These are phyloP conservation scores for Rhodosporidiobolus odoratus DNA, from an alignment of 768 basidiomycete species.

Conservation along the genomic window DNA sequence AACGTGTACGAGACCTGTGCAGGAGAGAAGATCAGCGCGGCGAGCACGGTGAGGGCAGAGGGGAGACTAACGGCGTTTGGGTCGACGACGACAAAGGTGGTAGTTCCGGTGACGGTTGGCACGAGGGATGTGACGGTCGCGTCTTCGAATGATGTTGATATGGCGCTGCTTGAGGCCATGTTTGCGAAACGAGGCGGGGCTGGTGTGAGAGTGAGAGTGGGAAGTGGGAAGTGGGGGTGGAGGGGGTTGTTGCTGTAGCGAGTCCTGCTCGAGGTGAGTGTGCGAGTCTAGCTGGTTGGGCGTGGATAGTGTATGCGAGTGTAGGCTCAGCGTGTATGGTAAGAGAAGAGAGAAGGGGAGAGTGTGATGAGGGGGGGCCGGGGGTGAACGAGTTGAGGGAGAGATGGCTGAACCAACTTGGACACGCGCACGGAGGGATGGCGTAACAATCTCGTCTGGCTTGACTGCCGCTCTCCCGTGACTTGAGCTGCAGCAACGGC, in stretches of 20 bases:
- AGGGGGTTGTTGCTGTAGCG: background rate
- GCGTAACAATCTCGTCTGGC: too few species aligned
- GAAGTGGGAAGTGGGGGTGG: background rate
- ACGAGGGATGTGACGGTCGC: slow-evolving; percentile 11
- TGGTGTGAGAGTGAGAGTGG: background rate
- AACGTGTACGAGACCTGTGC: background rate
- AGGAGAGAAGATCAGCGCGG: background rate
- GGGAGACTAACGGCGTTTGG: slow-evolving; percentile 3
- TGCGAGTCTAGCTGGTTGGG: background rate
- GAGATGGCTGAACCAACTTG: too few species aligned
- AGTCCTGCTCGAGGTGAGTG: background rate
- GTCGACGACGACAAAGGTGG: slow-evolving; percentile 13
- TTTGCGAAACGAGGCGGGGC: background rate
- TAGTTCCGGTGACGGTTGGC: background rate
- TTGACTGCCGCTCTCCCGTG: too few species aligned
- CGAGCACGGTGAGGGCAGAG: background rate
- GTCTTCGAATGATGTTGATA: slow-evolving; percentile 8
- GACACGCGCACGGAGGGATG: too few species aligned
- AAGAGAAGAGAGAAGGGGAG: background rate
- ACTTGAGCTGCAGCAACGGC: too few species aligned
- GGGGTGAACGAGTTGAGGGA: background rate
- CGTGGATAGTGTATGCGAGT: background rate
- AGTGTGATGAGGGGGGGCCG: background rate
- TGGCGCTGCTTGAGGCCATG: slow-evolving; percentile 4
- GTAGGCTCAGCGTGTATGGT: background rate